phyloP scores from a whole-genome alignment of 2,329 filamentous ascomycete genomes.

The Bipolaris sorokiniana region DNA sequence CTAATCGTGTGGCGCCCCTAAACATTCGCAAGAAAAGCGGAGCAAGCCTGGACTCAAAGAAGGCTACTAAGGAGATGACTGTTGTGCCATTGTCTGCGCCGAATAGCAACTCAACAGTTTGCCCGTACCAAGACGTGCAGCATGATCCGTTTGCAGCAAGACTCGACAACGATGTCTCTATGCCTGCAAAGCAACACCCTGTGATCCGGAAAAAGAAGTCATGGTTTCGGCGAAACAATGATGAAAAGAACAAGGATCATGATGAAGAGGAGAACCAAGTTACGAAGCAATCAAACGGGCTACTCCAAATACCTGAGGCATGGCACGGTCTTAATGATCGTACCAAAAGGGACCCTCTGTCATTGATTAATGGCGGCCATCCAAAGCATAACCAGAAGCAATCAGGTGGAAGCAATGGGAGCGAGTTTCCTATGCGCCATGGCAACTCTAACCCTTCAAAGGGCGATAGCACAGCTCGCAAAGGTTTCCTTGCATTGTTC shows the following conservation, averaged over 20 bases:
- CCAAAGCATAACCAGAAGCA: constrained; percentile 29
- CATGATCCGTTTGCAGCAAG: constrained; percentile 28
- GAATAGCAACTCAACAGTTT: constrained; percentile 17
- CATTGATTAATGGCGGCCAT: constrained; percentile 11
- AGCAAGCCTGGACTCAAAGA: constrained; percentile 35
- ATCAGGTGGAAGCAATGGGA: constrained; percentile 41
- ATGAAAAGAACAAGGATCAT: constrained; percentile 41
- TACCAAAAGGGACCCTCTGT: constrained; percentile 29
- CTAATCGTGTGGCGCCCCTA: constrained; percentile 59
- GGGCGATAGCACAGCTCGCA: constrained; percentile 46
- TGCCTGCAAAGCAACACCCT: constrained; percentile 32
- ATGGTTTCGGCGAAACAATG: constrained; percentile 52
- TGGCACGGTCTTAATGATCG: constrained; percentile 48
- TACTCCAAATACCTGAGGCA: constrained; percentile 42
- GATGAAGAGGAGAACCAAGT: constrained; percentile 33
- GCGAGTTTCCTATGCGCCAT: constrained; percentile 54
- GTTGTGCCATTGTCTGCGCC: constrained; percentile 26
- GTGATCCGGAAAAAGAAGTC: constrained; percentile 53
- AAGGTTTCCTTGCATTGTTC: constrained; percentile 60
- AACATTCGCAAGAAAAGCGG: constrained; percentile 61
- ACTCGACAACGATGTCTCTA: constrained; percentile 13
- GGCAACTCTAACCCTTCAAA: constrained; percentile 38
- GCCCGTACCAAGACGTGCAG: constrained; percentile 30
- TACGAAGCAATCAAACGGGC: constrained; percentile 37
- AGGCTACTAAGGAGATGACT: constrained; percentile 17